Evolutionary conservation across 305 asterid genomes (phyloP).

Genomic region (Vinca major): DNA sequence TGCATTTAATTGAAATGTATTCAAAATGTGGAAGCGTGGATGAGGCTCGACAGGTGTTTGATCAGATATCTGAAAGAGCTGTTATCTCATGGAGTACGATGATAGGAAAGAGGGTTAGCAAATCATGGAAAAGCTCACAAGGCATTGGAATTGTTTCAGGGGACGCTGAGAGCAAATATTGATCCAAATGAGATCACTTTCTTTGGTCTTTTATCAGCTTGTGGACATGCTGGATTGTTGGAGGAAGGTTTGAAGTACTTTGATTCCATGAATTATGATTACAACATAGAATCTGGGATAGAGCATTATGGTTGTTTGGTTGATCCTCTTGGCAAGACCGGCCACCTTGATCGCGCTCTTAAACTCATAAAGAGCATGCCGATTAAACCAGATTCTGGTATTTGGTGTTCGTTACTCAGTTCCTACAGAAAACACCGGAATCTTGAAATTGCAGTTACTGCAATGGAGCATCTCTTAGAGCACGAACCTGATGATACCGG

Average conservation of each 20-base stretch:
- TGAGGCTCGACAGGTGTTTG: slow-evolving; percentile 52
- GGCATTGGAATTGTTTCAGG: slow-evolving; percentile 43
- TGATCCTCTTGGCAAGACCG: slow-evolving; percentile 70
- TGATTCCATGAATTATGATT: slow-evolving; percentile 40
- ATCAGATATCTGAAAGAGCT: slow-evolving; percentile 35
- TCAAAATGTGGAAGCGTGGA: slow-evolving; percentile 63
- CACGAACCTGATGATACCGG: slow-evolving; percentile 70
- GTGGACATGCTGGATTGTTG: slow-evolving; percentile 65
- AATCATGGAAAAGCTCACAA: slow-evolving; percentile 65
- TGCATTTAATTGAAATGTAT: slow-evolving; percentile 77
- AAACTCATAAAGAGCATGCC: slow-evolving; percentile 48
- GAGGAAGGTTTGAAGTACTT: slow-evolving; percentile 58
- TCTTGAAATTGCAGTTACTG: slow-evolving; percentile 55
- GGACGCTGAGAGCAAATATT: slow-evolving; percentile 40
- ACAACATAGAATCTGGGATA: slow-evolving; percentile 44
- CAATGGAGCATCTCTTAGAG: slow-evolving; percentile 50
- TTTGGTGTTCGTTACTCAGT: slow-evolving; percentile 80
- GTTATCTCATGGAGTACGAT: slow-evolving; percentile 76
- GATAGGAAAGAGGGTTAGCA: slow-evolving; percentile 62
- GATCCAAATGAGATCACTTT: slow-evolving; percentile 73
- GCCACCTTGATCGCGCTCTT: slow-evolving; percentile 50
- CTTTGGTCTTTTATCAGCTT: slow-evolving; percentile 77
- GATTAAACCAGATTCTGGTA: slow-evolving; percentile 59
- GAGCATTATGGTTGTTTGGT: slow-evolving; percentile 81
- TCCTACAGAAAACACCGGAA: slow-evolving; percentile 57